phyloP scores from a whole-genome alignment of 148 eudicot genomes.

The Hydrangea macrophylla region DNA sequence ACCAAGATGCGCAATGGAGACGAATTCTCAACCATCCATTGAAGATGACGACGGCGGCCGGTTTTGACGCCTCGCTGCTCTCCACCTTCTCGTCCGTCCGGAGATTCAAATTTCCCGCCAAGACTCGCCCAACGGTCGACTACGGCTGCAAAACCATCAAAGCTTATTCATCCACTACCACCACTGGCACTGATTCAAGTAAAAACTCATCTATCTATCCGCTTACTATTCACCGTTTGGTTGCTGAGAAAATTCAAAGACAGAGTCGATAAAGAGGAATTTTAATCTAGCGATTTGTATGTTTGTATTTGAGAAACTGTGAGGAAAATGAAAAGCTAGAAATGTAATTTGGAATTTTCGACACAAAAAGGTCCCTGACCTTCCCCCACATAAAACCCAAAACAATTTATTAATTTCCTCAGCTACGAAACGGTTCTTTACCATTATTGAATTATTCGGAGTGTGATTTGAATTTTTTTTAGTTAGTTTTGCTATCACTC shows the following conservation, averaged over 20 bases:
- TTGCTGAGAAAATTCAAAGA: background rate
- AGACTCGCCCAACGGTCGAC: conserved; percentile 6
- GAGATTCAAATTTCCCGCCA: conserved; percentile 32
- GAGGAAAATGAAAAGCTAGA: background rate
- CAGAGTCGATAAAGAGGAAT: too few relatives aligned
- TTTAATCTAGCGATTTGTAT: too few relatives aligned
- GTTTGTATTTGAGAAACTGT: background rate
- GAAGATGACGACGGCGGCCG: conserved; percentile 31
- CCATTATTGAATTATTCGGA: background rate
- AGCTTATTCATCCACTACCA: conserved; percentile 10
- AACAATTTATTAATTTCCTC: background rate
- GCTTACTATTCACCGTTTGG: background rate
- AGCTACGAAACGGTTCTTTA: background rate
- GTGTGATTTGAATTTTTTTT: background rate
- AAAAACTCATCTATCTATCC: background rate
- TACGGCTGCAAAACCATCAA: conserved; percentile 11
- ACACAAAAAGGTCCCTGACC: background rate
- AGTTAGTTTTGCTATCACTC: background rate
- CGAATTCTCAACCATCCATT: conserved; percentile 26
- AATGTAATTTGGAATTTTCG: background rate
- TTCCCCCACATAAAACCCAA: too few relatives aligned
- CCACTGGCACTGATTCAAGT: conserved; percentile 6
- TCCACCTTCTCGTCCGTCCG: background rate
- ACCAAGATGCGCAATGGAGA: background rate
- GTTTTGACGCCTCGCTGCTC: conserved; percentile 14